phyloP scores from a whole-genome alignment of 1,139 yeast genomes.

The Candida tetrigidarum region DNA sequence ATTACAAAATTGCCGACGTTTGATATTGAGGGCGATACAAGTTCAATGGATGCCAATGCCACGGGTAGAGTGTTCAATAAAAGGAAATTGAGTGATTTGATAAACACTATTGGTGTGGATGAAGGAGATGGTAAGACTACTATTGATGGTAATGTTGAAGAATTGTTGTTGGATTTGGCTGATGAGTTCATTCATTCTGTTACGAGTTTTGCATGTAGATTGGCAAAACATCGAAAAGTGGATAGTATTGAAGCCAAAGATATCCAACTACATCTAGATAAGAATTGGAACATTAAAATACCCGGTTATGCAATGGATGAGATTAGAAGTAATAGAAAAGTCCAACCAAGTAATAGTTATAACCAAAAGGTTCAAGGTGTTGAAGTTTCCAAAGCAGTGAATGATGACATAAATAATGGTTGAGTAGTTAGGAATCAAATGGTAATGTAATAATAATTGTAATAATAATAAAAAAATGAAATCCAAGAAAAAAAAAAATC shows the following conservation, averaged over 20 bases:
- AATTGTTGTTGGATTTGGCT: slow-evolving; percentile 84
- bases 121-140: slow-evolving; percentile 89
- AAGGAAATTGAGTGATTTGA: slow-evolving; percentile 84
- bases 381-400: slow-evolving; percentile 30
- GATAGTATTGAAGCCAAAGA: slow-evolving; percentile 89
- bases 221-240: slow-evolving; percentile 94
- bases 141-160: slow-evolving; percentile 97
- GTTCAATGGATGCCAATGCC: slow-evolving; percentile 36
- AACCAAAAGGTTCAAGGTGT: slow-evolving; percentile 61
- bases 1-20: slow-evolving; percentile 76
- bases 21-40: slow-evolving; percentile 49
- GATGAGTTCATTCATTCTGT: slow-evolving; percentile 95
- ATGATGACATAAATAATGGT: slow-evolving; percentile 21
- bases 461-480: neutral
- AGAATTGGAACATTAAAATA: slow-evolving; percentile 93
- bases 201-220: slow-evolving; percentile 89
- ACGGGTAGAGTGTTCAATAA: slow-evolving; percentile 81
- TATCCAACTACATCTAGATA: slow-evolving; percentile 88
- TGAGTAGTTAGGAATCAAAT: too few relatives aligned
- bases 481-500: neutral
- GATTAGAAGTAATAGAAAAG: slow-evolving; percentile 79
- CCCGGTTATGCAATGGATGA: slow-evolving; percentile 98
- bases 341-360: slow-evolving; percentile 76
- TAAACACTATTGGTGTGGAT: slow-evolving; percentile 79
- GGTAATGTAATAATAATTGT: neutral